Base-by-base conservation (phyloP, 495 filamentous ascomycete species). In the Aspergillus homomorphus region DNA sequence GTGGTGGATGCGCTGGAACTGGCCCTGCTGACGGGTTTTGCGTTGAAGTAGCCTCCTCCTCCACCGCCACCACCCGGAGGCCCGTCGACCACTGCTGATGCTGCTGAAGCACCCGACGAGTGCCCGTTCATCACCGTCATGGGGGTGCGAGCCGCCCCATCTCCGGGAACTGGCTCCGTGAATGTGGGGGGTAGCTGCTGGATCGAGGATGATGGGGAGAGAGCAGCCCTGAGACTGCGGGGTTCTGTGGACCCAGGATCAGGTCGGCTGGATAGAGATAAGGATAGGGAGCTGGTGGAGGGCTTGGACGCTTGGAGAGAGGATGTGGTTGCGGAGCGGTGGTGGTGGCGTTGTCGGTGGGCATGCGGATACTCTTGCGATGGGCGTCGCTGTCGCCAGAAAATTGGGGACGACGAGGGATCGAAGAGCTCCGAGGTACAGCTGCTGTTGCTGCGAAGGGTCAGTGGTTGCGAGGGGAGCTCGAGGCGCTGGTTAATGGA, bases 401-500 rank as follows among this genome's bases (percentile, higher is more conserved):
- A 18, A 16, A 26, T 10, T 43, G 24, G 23, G 19, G 42, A 24
- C 20, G 30, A 44, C 50, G 15, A 61, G 51, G 26, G 49, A 43
- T 21, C 53, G 19, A 20, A 46, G 44, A 18, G 38, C 26, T 42
- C 62, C 16, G 52, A 46, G 15, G 50, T 8, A n/a, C n/a, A n/a
- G 26, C 64, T 57, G 1, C 44, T 60, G 24, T 57, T 56, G 33
- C 59, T 51, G 26, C 64, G 62, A n/a, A 68, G 46, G 2, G 61
- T 62, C 0, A 77, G 45, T 0, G 70, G 62, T 24, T 72, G 73
- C 0, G 74, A 77, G 15, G 87, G 88, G 5, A 92, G 73, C 57
- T 91, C 86, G 0, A 91, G 78, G 20, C 89, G 80, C 6, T 84
- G 82, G 61, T 92, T 93, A 65, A 92, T 82, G 24, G 80, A 85